Evolutionary conservation across 2,329 filamentous ascomycete genomes (phyloP), one percentile per base, ranked within the genome.

Genomic region (Kalaharituber pfeilii): DNA sequence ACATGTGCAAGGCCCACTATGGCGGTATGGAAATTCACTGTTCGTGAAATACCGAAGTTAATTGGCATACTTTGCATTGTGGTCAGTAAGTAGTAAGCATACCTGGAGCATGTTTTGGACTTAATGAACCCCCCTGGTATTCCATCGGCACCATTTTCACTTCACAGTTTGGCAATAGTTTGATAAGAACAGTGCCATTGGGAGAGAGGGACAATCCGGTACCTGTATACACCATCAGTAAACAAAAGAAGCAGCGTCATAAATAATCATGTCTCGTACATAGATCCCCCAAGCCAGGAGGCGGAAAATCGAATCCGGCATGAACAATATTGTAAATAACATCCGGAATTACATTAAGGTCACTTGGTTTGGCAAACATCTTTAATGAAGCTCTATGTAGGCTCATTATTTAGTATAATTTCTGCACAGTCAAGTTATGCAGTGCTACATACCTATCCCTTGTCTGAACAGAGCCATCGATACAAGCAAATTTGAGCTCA

Each of bases 381-480:
- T 59, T 63, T 30, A 51, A 55, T 15, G 5, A 54, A 27, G 50
- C 33, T 53, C 53, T 61, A 22, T 56, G 50, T 58, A 25, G 55
- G 44, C 60, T 59, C n/a, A 27, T 62, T 49, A 26, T 57, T 58
- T 24, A 52, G 42, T 52, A 76, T 78, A 28, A 93, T 78, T 47
- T 73, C 42, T 47, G 25, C 5, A 47, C 78, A 44, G 3, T 78
- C 73, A 75, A 94, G 82, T 47, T 47, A 9, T 36, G n/a, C n/a
- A 9, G 30, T 36, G 9, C 30, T 0, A 78, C 84, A 49, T 76
- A 73, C 9, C 86, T 77, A 64, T 93, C 84, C 54, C 85, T 79
- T 67, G 89, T 85, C 61, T 91, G 81, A 2, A 93, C 73, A 0
- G 80, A 82, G 9, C 88, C 85, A 65, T 94, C 87, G 57, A 84